Evolutionary conservation across 2,329 filamentous ascomycete genomes (phyloP).

Genomic region (Botryotinia calthae): DNA sequence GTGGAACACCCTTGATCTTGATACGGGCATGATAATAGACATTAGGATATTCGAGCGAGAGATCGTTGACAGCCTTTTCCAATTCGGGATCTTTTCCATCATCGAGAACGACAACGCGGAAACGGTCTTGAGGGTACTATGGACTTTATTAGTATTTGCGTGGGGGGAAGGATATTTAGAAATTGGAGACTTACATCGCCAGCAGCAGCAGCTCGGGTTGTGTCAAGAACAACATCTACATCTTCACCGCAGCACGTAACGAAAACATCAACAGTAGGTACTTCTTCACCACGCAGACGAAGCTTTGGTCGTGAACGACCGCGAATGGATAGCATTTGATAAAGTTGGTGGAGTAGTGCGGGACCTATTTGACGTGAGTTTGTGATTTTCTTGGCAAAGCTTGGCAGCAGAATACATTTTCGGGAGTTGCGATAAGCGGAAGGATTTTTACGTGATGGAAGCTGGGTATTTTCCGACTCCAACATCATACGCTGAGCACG

Average conservation of each 20-base stretch:
- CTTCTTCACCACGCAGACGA: slow-evolving; percentile 38
- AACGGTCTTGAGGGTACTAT: slow-evolving; percentile 50
- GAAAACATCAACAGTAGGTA: slow-evolving; percentile 56
- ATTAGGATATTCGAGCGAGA: slow-evolving; percentile 42
- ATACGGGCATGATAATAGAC: slow-evolving; percentile 49
- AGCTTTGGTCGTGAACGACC: slow-evolving; percentile 53
- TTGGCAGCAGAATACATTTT: not conserved
- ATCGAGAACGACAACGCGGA: slow-evolving; percentile 55
- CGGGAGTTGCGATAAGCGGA: not conserved
- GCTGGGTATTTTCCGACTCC: not conserved
- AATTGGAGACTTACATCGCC: slow-evolving; percentile 42
- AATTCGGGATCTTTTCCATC: slow-evolving; percentile 51
- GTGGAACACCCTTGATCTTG: slow-evolving; percentile 37
- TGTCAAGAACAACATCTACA: slow-evolving; percentile 49
- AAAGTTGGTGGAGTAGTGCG: slow-evolving; percentile 55
- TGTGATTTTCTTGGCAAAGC: not conserved
- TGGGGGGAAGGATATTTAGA: not conserved
- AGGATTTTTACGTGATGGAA: not conserved
- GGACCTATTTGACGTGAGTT: slow-evolving; percentile 42
- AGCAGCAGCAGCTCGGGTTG: slow-evolving; percentile 49
- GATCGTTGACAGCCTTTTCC: slow-evolving; percentile 40
- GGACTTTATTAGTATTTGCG: not conserved
- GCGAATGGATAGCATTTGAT: slow-evolving; percentile 57
- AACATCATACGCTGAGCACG: not conserved
- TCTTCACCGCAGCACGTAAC: slow-evolving; percentile 59